Evolutionary conservation across 2,329 filamentous ascomycete species (phyloP).

Genomic region (Arachnopeziza araneosa): DNA sequence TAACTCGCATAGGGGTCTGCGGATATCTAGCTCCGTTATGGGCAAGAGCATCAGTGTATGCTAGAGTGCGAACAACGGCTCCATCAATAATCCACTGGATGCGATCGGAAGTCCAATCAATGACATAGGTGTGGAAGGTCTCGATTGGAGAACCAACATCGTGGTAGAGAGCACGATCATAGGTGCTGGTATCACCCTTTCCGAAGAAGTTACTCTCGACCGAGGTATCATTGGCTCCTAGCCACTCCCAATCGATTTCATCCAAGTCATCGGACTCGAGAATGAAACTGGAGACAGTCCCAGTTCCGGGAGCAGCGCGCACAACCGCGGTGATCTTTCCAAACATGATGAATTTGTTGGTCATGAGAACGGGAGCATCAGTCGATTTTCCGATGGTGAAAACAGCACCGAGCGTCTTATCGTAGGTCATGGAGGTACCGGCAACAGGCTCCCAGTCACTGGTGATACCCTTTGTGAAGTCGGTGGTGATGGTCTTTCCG

Average conservation of each 20-base stretch:
- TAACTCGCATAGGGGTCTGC: slow-evolving; percentile 64
- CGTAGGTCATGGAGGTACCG: slow-evolving; percentile 37
- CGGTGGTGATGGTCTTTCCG: slow-evolving; percentile 34
- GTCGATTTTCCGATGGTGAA: slow-evolving; percentile 43
- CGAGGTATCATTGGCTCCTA: slow-evolving; percentile 29
- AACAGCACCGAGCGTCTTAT: slow-evolving; percentile 39
- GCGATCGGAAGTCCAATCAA: slow-evolving; percentile 59
- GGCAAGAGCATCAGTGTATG: slow-evolving; percentile 40
- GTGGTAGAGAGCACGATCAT: slow-evolving; percentile 40
- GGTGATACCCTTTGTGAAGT: slow-evolving; percentile 38
- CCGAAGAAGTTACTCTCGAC: slow-evolving; percentile 49
- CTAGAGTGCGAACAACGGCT: slow-evolving; percentile 40
- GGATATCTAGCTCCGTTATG: slow-evolving; percentile 53
- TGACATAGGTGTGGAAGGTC: slow-evolving; percentile 56
- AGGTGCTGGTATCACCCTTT: slow-evolving; percentile 47
- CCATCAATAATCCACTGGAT: slow-evolving; percentile 57
- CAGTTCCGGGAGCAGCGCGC: slow-evolving; percentile 41
- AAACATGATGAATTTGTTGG: slow-evolving; percentile 47
- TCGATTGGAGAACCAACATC: slow-evolving; percentile 31
- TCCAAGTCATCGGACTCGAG: slow-evolving; percentile 46
- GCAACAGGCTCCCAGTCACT: slow-evolving; percentile 51
- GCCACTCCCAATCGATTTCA: slow-evolving; percentile 47
- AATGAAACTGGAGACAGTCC: slow-evolving; percentile 45
- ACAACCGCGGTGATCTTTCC: slow-evolving; percentile 44
- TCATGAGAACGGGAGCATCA: slow-evolving; percentile 42